Evolutionary conservation across 345 rosid genomes (phyloP), one percentile per base, ranked within the genome.

Genomic region (Syzygium jambos): DNA sequence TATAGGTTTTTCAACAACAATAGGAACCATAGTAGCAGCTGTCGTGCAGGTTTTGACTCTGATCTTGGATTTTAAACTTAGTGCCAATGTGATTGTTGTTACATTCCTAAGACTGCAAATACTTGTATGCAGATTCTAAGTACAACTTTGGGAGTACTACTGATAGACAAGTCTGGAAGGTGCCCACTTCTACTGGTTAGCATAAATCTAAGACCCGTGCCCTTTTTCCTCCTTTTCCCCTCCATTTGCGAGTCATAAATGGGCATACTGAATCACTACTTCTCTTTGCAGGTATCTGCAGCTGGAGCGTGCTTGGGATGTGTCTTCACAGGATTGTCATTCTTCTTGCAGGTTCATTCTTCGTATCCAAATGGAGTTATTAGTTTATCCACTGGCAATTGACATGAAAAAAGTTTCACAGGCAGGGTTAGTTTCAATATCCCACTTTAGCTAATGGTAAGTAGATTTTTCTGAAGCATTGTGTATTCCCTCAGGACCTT

Each of bases 291-390:
- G 96, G 54, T 86, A 55, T 93, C 94, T 29, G 89, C 90, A 17
- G 84, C 27, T 1, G 95, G 95, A 13, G 3, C 86, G 16, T 90
- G 91, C 89, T 85, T 90, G 78, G 91, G 93, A 78, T 92, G 92
- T 38, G 13, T 91, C 46, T 53, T 85, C 54, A 85, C 93, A 51
- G 93, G 90, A 54, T 83, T 92, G 85, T 88, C 96, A 25, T 94
- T 92, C 86, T 54, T 89, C 57, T 85, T 90, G 52, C 88, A 92
- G 92, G 91, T 85, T 73, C 9, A 21, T 51, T 84, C 63, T 55
- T 84, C 2, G 17, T 29, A 84, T 17, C 82, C 23, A 10, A 34
- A 73, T 73, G 49, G 49, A 10, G 15, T 38, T 73, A 9, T 34
- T 38, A 73, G 49, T 19, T 73, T 38, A 38, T 38, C 49, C 82